Conservation (phyloP, 2,329 filamentous ascomycete species). For the Davidsoniella australis region DNA sequence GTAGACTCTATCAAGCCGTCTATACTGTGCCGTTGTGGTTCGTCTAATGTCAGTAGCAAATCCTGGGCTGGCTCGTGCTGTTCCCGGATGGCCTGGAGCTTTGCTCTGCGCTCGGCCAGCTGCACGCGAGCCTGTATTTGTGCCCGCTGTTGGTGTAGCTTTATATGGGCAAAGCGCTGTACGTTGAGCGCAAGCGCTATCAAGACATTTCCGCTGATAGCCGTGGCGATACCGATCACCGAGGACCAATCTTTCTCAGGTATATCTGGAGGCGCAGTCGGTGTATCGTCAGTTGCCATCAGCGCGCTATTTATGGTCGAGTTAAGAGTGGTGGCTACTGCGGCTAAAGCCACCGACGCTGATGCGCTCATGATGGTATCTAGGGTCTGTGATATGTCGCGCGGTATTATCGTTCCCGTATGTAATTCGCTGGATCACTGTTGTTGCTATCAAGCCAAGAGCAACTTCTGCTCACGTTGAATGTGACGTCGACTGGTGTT, state of each 20-base stretch:
- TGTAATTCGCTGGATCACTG: no score
- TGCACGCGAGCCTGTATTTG: slow-evolving; percentile 38
- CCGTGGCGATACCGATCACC: slow-evolving; percentile 83
- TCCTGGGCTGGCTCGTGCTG: slow-evolving; percentile 1
- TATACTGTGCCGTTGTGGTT: neutral
- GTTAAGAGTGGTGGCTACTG: slow-evolving; percentile 3
- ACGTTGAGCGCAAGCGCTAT: slow-evolving; percentile 94
- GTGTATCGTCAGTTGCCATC: neutral
- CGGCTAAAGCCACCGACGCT: neutral
- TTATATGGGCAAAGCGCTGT: slow-evolving; percentile 86
- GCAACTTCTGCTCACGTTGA: no score
- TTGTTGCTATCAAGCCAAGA: no score
- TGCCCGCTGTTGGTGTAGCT: slow-evolving; percentile 54
- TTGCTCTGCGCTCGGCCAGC: slow-evolving; percentile 30
- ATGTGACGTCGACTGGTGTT: no score
- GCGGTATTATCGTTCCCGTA: no score
- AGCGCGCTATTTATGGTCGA: slow-evolving; percentile 5
- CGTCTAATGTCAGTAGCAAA: neutral
- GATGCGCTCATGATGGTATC: neutral
- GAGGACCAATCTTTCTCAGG: slow-evolving; percentile 61
- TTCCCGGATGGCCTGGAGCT: slow-evolving; percentile 8
- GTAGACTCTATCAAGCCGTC: neutral
- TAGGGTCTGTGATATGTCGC: no score
- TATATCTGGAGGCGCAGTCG: slow-evolving; percentile 16
- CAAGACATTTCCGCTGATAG: slow-evolving; percentile 80